Evolutionary conservation across 176 grass and related monocot species (phyloP).

Genomic region (Tillandsia leiboldiana): DNA sequence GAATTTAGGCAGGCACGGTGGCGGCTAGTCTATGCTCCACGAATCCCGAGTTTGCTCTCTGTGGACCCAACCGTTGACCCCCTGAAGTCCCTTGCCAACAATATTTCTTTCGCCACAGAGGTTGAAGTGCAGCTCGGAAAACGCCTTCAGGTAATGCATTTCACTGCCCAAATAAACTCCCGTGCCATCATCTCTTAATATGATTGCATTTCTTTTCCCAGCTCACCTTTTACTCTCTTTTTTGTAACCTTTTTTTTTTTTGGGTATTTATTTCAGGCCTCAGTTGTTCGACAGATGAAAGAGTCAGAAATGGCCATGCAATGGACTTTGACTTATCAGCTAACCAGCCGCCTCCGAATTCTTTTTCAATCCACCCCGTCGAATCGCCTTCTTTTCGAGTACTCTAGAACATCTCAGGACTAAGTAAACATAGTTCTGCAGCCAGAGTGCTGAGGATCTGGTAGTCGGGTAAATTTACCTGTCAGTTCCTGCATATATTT

Average conservation of each 20-base stretch:
- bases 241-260: background rate
- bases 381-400: conserved; percentile 96
- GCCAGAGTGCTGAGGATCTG: background rate
- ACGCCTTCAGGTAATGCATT: conserved; percentile 64
- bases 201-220: background rate
- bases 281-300: conserved; percentile 98
- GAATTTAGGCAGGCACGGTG: conserved; percentile 93
- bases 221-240: background rate
- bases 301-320: conserved; percentile 99
- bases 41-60: conserved; percentile 85
- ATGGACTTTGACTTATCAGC: conserved; percentile 81
- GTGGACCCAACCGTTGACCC: conserved; percentile 87
- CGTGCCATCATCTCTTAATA: background rate
- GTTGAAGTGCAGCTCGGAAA: conserved; percentile 89
- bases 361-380: conserved; percentile 93
- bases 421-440: conserved; percentile 1
- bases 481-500: background rate
- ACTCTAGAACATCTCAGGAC: conserved; percentile 75
- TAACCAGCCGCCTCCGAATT: conserved; percentile 78
- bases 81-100: conserved; percentile 95
- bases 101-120: conserved; percentile 89
- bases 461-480: background rate
- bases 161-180: background rate
- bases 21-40: conserved; percentile 85
- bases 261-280: conserved; percentile 43